Base-by-base conservation (phyloP, 805 yeast genomes). In the Cyberlindnera bimundalis region DNA sequence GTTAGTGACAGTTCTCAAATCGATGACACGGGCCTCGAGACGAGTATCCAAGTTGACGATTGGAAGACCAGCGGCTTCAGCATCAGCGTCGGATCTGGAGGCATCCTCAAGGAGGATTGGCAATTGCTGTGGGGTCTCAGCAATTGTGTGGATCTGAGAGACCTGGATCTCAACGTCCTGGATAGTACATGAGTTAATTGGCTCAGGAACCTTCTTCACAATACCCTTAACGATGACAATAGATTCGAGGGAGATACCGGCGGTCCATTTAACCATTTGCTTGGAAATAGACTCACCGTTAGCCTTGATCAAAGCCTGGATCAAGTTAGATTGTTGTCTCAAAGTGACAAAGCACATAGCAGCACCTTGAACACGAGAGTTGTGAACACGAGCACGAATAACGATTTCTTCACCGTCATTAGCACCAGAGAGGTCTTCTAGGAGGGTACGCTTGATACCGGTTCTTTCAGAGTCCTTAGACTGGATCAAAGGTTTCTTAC, bases 51-150 rank as follows among this genome's bases (percentile, higher is more conserved):
- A 79, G 70, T 91, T 91, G 52, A 91, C 98, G 32, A 86, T 85
- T 31, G 98, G 98, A 54, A 89, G 76, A 17, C 91, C 91, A 21
- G 84, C 81, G 29, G 85, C 91, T 64, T 85, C 96, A 33, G 96
- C 96, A 60, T 88, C 95, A 33, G 86, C 87, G 55, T 91, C 98
- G 29, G 95, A 80, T 70, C 99, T 83, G 17, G 91, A 74, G 25
- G 98, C 98, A 66, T 93, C 99, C 72, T 93, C 99, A 58, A 93
- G 80, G 62, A 91, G 76, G 60, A 93, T 81, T 45, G 99, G 99
- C 60, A 93, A 75, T 67, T 85, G 89, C 56, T 82, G 83, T 37
- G 97, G 97, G 24, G 98, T 84, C 65, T 83, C 95, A 44, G 85
- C 79, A 49, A 91, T 78, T 42, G 90, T 73, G 65, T 69, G 79